Base-by-base conservation (phyloP, 1,139 yeast genomes). In the Sugiyamaella xylanicola region DNA sequence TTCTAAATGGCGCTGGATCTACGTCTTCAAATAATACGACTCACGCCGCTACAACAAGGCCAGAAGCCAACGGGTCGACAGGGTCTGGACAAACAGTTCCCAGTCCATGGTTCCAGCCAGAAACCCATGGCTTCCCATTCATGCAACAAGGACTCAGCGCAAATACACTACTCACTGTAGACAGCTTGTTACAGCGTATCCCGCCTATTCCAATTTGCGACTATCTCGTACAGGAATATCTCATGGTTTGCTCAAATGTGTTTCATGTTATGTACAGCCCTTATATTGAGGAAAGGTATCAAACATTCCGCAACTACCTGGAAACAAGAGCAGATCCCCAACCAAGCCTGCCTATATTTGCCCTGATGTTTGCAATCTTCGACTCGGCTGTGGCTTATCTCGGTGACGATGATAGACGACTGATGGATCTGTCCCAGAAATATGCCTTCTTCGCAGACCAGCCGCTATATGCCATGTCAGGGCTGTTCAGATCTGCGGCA, bases 191-290 rank as follows among this genome's bases (percentile, higher is more conserved):
- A 8, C 19, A 17, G 9, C 45, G 22, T 20, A 21, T 53, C 15
- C 59, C 59, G 3, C 59, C 59, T 4, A 21, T 45, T 9, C 44
- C 48, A 17, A 36, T 52, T 22, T 53, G 56, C 17, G 59, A 56
- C 36, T 56, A 53, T 27, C 44, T 56, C 4, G 16, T 56, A 3
- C 39, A 41, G 15, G 35, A 48, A 27, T 56, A 56, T 52, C 39
- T 56, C 21, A 20, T 20, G 19, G 50, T 43, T 22, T 48, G 47
- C 25, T 49, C 49, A 7, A 52, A 48, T 41, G 36, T 56, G 27
- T 50, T 56, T 36, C 59, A 48, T 20, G 44, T 56, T 9, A 44
- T 50, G 17, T 50, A 48, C 25, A 52, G 46, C 17, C 56, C 56
- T 2, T 32, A 45, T 22, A 35, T 56, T 9, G 40, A 45, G 41